Evolutionary conservation across 148 eudicot species (phyloP).

Genomic region (Rhododendron vialii): DNA sequence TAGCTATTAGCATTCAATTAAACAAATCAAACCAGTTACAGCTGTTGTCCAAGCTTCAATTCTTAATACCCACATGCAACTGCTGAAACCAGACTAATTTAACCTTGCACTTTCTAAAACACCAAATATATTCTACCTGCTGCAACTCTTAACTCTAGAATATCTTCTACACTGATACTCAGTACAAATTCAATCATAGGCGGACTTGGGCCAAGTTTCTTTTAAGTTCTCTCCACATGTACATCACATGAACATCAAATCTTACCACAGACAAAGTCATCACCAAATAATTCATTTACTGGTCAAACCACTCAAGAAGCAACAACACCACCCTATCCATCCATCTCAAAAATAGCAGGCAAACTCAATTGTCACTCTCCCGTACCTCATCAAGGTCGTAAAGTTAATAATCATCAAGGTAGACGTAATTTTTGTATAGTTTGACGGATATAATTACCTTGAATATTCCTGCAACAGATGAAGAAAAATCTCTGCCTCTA

Average conservation of each 20-base stretch:
- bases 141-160: background rate
- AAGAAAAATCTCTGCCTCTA: slow-evolving; percentile 86
- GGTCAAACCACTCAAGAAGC: background rate
- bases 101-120: background rate
- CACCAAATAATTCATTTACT: background rate
- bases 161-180: background rate
- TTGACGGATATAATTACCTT: slow-evolving; percentile 29
- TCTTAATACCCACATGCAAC: background rate
- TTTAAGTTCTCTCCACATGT: background rate
- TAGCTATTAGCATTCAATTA: background rate
- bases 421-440: background rate
- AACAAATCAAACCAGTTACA: background rate
- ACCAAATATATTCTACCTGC: background rate
- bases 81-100: background rate
- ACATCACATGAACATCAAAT: background rate
- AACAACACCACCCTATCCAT: background rate
- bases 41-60: background rate
- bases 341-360: background rate
- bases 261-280: background rate
- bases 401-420: background rate
- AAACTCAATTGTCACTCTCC: background rate
- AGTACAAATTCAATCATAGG: background rate
- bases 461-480: slow-evolving; percentile 70
- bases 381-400: background rate
- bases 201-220: background rate